phyloP scores from a whole-genome alignment of 257 asterid species.

The Scutellaria baicalensis region DNA sequence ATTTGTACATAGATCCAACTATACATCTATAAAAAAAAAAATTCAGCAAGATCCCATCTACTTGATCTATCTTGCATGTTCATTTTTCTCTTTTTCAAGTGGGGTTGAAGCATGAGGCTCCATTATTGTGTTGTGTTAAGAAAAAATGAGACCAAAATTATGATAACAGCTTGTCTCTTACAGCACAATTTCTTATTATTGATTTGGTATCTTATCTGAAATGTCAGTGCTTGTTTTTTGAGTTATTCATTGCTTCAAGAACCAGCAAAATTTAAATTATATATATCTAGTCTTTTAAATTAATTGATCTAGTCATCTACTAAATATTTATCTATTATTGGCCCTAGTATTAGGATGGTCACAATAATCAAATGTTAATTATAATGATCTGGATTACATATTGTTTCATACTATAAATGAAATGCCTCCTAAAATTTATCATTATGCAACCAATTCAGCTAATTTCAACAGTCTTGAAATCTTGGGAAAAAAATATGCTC shows the following conservation, averaged over 20 bases:
- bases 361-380: too few relatives aligned
- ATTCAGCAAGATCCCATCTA: not conserved
- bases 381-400: too few relatives aligned
- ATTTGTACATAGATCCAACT: constrained; percentile 42
- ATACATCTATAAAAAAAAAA: constrained; percentile 16
- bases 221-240: constrained; percentile 11
- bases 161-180: constrained; percentile 21
- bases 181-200: constrained; percentile 20
- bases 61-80: not conserved
- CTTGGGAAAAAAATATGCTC: too few relatives aligned
- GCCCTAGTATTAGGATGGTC: too few relatives aligned
- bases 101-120: constrained; percentile 23
- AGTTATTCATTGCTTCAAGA: constrained; percentile 14
- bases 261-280: constrained; percentile 18
- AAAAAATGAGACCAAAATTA: constrained; percentile 13
- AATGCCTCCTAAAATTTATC: too few relatives aligned
- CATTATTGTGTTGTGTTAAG: constrained; percentile 24
- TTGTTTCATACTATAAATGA: too few relatives aligned
- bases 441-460: too few relatives aligned
- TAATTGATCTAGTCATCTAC: too few relatives aligned
- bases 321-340: too few relatives aligned
- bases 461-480: too few relatives aligned
- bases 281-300: too few relatives aligned
- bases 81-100: not conserved
- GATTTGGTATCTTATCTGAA: constrained; percentile 15